Base-by-base conservation (phyloP, 2,329 filamentous ascomycete genomes). In the Pyrenophora teres region DNA sequence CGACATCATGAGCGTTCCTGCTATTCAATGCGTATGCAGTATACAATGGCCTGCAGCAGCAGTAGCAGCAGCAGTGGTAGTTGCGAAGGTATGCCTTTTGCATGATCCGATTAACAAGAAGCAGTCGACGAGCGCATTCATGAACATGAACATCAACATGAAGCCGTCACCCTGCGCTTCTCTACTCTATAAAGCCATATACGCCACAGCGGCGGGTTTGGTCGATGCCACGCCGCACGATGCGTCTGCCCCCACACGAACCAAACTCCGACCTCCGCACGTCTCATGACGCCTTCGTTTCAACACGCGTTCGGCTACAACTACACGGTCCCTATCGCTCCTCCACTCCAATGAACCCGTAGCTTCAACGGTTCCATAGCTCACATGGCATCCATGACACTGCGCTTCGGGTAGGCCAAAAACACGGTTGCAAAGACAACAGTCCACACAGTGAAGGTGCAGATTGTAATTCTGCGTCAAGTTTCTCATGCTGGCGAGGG, bases 261-360 rank as follows among this genome's bases (percentile, higher is more conserved):
- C 63, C 63, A 23, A 36, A 69, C 46, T 39, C 57, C 4, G 43
- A 57, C 7, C 46, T 42, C 10, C 56, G 71, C 32, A 55, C 51
- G 30, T 50, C 58, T 8, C 49, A 60, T 6, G 19, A 21, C 19
- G 19, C 35, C 59, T 3, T 25, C 49, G 23, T 69, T 63, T 52
- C 31, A 42, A 6, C 65, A 70, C 46, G 51, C 49, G 32, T 72
- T 60, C 54, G 71, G 71, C 38, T 71, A 72, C 54, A 60, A 60
- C n/a, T 60, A 57, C 53, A 62, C 68, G 51, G 58, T 69, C 12
- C 57, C 59, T 7, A 40, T 51, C 2, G 49, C 50, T 2, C 68
- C 67, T 0, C 52, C 41, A 0, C 52, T 71, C 3, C 64, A 69
- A 42, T 53, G 53, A 18, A 31, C 37, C 6, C 40, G 56, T 6